These are phyloP conservation scores for Microbotryum silenes-acaulis DNA, from an alignment of 1,284 basidiomycete genomes.

Conservation along the genomic window DNA sequence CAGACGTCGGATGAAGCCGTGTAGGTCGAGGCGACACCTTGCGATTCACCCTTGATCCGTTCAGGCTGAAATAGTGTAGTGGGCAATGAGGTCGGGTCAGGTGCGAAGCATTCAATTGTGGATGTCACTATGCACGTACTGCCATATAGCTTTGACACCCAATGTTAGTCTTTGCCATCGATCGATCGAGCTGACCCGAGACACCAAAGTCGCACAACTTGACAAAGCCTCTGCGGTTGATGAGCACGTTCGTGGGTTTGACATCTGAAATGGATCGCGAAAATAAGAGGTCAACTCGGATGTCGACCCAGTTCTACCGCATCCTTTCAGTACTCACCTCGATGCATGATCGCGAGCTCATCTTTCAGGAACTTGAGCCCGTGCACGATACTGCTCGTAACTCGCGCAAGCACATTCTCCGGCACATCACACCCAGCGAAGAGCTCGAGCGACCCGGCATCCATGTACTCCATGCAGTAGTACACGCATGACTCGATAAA, in stretches of 20 bases:
- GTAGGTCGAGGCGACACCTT: constrained; percentile 78
- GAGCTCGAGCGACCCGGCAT: constrained; percentile 87
- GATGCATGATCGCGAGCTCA: constrained; percentile 91
- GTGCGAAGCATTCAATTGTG: not conserved
- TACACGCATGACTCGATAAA: constrained; percentile 98
- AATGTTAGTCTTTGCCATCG: constrained; percentile 94
- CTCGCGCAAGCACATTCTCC: constrained; percentile 75
- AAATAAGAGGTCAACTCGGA: not conserved
- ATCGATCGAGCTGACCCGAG: constrained; percentile 92
- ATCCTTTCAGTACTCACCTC: constrained; percentile 50
- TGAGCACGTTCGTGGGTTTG: constrained; percentile 93
- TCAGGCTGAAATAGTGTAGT: constrained; percentile 57
- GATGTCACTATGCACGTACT: constrained; percentile 48
- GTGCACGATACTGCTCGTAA: constrained; percentile 74
- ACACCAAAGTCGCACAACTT: constrained; percentile 98
- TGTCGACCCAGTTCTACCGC: not conserved
- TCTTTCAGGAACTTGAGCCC: constrained; percentile 95
- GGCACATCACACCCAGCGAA: constrained; percentile 57
- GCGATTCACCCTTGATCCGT: constrained; percentile 88
- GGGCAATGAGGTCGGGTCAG: not conserved
- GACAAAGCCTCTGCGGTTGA: constrained; percentile 79
- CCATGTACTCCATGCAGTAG: constrained; percentile 99
- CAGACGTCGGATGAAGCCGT: constrained; percentile 96
- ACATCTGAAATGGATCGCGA: constrained; percentile 53
- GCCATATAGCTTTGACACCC: constrained; percentile 99